These are phyloP conservation scores for Neofusicoccum laricinum DNA, from an alignment of 2,329 filamentous ascomycete genomes.

Conservation along the genomic window DNA sequence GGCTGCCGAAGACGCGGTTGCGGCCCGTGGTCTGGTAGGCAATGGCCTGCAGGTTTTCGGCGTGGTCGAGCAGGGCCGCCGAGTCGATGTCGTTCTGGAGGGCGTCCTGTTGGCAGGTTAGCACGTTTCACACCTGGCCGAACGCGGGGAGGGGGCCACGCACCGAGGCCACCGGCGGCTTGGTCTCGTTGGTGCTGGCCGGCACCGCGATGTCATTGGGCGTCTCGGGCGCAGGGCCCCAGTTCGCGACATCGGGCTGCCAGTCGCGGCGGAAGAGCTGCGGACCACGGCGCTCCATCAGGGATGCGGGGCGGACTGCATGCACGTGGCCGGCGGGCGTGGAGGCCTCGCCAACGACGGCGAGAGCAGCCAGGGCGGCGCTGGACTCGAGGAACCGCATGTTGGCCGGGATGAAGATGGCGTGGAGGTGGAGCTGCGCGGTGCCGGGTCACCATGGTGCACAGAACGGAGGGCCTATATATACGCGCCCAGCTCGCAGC, in stretches of 20 bases:
- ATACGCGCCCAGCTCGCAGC: not conserved
- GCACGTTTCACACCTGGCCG: not conserved
- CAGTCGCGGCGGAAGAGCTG: not conserved
- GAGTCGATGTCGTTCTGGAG: constrained; percentile 30
- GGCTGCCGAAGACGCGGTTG: constrained; percentile 35
- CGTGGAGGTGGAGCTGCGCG: not conserved
- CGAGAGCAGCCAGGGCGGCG: constrained; percentile 1
- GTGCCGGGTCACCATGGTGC: not conserved
- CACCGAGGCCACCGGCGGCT: not conserved
- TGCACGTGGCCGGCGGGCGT: not conserved
- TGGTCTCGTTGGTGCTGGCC: not conserved
- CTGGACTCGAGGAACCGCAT: not conserved
- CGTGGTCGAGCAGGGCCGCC: constrained; percentile 30
- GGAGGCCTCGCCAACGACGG: not conserved
- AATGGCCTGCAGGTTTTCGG: constrained; percentile 32
- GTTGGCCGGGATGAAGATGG: not conserved
- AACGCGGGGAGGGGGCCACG: not conserved
- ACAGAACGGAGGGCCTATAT: not conserved
- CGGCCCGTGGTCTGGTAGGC: constrained; percentile 30
- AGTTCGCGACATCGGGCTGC: not conserved
- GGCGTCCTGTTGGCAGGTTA: constrained; percentile 15
- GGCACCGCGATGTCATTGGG: not conserved
- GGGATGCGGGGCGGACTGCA: not conserved
- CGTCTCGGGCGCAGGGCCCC: not conserved
- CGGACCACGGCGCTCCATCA: not conserved